These are phyloP conservation scores for Dioscorea cayenensis DNA, from an alignment of 116 monocot genomes.

Conservation along the genomic window DNA sequence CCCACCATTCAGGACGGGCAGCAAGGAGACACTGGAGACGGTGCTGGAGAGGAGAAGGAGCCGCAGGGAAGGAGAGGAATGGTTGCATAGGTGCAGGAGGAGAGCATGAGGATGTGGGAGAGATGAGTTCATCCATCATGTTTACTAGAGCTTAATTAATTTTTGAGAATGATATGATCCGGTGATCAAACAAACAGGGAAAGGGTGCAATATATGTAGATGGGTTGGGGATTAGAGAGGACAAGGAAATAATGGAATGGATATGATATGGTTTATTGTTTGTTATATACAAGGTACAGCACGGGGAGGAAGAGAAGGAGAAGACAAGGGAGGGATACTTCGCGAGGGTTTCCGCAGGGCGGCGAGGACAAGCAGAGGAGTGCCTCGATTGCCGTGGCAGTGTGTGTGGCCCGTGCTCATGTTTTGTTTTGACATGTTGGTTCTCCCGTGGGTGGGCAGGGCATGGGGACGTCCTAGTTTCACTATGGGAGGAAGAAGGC, in stretches of 20 bases:
- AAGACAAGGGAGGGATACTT: conserved; percentile 1
- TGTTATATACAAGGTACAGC: not conserved
- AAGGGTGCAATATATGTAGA: not conserved
- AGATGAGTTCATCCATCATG: conserved; percentile 1
- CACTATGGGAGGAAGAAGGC: too few relatives aligned
- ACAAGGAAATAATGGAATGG: not conserved
- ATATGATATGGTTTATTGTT: not conserved
- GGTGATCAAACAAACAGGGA: not conserved
- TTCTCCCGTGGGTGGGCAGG: not conserved
- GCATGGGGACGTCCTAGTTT: not conserved
- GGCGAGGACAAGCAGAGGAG: not conserved
- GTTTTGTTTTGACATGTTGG: not conserved
- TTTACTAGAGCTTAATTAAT: not conserved
- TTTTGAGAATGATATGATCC: too few relatives aligned
- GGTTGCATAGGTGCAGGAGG: not conserved
- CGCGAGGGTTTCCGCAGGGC: not conserved
- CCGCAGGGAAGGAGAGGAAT: conserved; percentile 3
- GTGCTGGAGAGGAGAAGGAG: conserved; percentile 15
- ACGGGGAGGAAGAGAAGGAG: not conserved
- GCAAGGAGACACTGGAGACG: conserved; percentile 32
- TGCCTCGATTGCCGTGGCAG: not conserved
- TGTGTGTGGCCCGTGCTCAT: not conserved
- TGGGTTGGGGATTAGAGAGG: not conserved
- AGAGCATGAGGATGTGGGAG: conserved; percentile 3
- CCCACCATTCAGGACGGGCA: conserved; percentile 56